Conservation (phyloP, 805 yeast genomes). For the Candida multigemmis region DNA sequence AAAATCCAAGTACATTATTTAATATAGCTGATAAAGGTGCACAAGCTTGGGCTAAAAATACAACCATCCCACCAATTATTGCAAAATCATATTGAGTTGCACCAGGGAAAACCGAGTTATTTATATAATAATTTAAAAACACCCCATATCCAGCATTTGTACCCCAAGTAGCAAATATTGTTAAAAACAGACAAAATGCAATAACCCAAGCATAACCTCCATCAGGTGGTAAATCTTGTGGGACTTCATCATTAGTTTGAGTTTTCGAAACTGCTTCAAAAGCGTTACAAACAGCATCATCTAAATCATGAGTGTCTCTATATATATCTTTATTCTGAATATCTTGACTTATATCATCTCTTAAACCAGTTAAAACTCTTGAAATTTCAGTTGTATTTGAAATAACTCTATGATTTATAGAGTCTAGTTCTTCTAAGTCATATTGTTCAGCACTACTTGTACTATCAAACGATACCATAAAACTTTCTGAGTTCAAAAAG, state of each 20-base stretch:
- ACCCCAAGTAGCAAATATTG: conserved; percentile 46
- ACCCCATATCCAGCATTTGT: conserved; percentile 52
- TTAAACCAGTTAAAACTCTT: conserved; percentile 2
- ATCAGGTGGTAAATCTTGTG: conserved; percentile 27
- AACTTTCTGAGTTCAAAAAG: no score
- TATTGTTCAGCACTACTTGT: no score
- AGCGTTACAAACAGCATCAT: no score
- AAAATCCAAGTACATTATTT: conserved; percentile 42
- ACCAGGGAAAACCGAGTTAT: conserved; percentile 24
- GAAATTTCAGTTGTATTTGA: conserved; percentile 2
- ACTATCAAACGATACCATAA: no score
- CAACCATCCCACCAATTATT: conserved; percentile 40
- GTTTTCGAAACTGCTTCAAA: neutral
- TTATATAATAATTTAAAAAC: conserved; percentile 42
- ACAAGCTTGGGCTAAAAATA: conserved; percentile 46
- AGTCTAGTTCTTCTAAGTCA: no score
- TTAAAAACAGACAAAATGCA: conserved; percentile 39
- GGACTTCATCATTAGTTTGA: conserved; percentile 1
- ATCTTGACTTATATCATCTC: conserved; percentile 2
- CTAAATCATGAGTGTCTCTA: no score
- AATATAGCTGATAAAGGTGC: conserved; percentile 45
- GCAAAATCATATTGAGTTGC: conserved; percentile 40
- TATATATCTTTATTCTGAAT: neutral
- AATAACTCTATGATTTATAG: no score
- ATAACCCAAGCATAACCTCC: conserved; percentile 48